Base-by-base conservation (phyloP, 2,329 filamentous ascomycete genomes). In the Cordyceps fumosorosea region DNA sequence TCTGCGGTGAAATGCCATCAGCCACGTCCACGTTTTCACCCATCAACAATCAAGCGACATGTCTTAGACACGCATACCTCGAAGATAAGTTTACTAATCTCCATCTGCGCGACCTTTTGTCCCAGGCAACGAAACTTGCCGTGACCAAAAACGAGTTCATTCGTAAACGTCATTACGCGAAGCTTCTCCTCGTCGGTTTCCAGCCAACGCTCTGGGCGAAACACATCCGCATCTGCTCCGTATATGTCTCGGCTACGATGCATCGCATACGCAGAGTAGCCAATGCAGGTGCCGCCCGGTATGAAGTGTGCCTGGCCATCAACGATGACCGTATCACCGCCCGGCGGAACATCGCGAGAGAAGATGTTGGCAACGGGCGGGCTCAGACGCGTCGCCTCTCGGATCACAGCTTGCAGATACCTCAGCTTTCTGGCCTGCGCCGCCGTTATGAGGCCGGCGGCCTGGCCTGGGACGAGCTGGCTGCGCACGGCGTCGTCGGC, bases 391-490 rank as follows among this genome's bases (percentile, higher is more conserved):
- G 69, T 53, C 8, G 64, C 69, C 63, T 82, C 78, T 7, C 75
- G 71, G 62, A 82, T 78, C 44, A 80, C 70, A 0, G 80, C 75
- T 58, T 72, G 69, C 0, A 78, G 67, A 57, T 74, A 77, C 0
- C 70, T 71, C 7, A 76, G 63, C 47, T 67, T 65, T 37, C 65
- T 66, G 6, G 71, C 70, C 61, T 71, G 68, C 24, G 66, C 63
- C 44, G 70, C 67, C 26, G 61, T 60, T 60, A 71, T 68, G n/a
- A 68, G 24, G 3, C 63, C 57, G 3, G 53, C 56, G 0, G 44
- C 67, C 64, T 7, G 32, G 22, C 76, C 73, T 0, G 66, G 67
- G 22, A 47, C 61, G 2, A 20, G 24, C 24, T 22, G 10, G 47
- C 14, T 10, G 24, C 22, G 16, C 40, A 74, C 75, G 11, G 65